These are phyloP conservation scores for Edaphochlamys debaryana DNA, from an alignment of 139 green algal species.

Conservation along the genomic window DNA sequence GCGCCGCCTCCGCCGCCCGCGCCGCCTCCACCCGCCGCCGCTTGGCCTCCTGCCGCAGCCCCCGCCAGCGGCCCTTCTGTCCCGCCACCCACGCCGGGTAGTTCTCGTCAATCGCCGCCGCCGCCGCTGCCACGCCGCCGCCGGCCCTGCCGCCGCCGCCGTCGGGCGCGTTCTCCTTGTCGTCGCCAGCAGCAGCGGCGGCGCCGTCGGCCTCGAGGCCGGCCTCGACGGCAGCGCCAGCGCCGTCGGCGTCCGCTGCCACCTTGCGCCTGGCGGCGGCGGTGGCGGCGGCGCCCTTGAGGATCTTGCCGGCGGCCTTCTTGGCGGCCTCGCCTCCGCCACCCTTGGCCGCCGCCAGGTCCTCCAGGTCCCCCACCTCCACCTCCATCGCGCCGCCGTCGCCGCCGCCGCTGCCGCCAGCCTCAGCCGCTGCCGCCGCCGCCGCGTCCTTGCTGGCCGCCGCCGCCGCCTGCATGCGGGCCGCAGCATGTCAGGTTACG, in stretches of 20 bases:
- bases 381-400: neutral
- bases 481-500: too few relatives aligned
- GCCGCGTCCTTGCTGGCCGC: neutral
- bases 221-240: slow-evolving; percentile 6
- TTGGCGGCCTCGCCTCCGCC: neutral
- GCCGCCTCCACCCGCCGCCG: slow-evolving; percentile 54
- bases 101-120: neutral
- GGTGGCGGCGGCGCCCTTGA: neutral
- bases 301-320: slow-evolving; percentile 13
- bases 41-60: slow-evolving; percentile 59
- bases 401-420: neutral
- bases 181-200: slow-evolving; percentile 5
- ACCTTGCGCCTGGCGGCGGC: too few relatives aligned
- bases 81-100: slow-evolving; percentile 76
- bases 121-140: too few relatives aligned
- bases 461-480: neutral
- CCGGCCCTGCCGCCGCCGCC: too few relatives aligned
- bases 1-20: slow-evolving; percentile 28
- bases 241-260: neutral
- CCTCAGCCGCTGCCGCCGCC: neutral
- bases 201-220: neutral
- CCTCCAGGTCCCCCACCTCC: slow-evolving; percentile 56
- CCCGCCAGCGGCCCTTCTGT: slow-evolving; percentile 84
- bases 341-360: neutral
- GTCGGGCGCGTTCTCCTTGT: slow-evolving; percentile 42